Percentiles rank a stretch among this genome's conserved stretches.
These are phyloP conservation scores for Mitragyna speciosa DNA, from an alignment of 257 asterid genomes.

Conservation along the genomic window DNA sequence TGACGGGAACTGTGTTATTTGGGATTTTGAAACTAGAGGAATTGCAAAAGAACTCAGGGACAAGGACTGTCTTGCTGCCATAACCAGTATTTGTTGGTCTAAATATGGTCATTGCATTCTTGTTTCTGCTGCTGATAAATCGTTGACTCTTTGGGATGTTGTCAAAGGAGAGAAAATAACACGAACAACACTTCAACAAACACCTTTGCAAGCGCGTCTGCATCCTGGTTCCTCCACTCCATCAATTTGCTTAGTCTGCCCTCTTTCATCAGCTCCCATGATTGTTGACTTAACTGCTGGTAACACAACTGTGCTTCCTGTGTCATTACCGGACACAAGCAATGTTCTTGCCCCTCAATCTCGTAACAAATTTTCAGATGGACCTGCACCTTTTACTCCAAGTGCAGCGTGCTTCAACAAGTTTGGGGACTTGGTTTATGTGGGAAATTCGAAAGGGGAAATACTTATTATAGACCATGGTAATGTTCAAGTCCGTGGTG, in stretches of 20 bases:
- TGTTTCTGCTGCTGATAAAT: conserved; percentile 83
- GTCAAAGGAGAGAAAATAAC: conserved; percentile 73
- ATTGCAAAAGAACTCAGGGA: conserved; percentile 69
- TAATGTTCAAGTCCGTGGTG: conserved; percentile 47
- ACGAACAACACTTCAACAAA: conserved; percentile 59
- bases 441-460: conserved; percentile 90
- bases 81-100: conserved; percentile 91
- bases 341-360: conserved; percentile 48
- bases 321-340: conserved; percentile 51
- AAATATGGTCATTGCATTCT: conserved; percentile 77
- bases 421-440: conserved; percentile 76
- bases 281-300: conserved; percentile 58
- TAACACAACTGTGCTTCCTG: conserved; percentile 63
- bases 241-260: conserved; percentile 76
- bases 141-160: conserved; percentile 88
- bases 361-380: conserved; percentile 72
- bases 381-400: conserved; percentile 78
- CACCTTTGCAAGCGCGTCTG: conserved; percentile 75
- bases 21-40: conserved; percentile 96
- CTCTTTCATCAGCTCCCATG: conserved; percentile 89
- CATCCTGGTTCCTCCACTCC: conserved; percentile 83
- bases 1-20: conserved; percentile 82
- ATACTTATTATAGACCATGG: conserved; percentile 66
- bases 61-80: conserved; percentile 64
- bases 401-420: conserved; percentile 90